Conservation (phyloP, 805 yeast genomes). For the Wickerhamomyces alni region DNA sequence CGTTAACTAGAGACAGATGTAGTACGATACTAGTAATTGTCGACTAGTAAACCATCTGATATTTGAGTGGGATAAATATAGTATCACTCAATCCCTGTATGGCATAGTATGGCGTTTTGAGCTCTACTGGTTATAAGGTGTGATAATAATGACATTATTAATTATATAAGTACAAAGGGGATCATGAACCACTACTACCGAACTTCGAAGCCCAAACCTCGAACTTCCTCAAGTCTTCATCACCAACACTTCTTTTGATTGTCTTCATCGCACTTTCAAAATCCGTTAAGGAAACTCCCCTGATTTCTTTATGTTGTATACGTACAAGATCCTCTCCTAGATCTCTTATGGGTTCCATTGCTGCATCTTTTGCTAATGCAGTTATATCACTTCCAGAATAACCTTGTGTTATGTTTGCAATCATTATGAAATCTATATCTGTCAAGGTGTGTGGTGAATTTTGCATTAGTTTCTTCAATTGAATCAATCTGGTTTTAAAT, state of each 20-base stretch:
- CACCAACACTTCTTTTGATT: constrained; percentile 84
- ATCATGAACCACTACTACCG: constrained; percentile 81
- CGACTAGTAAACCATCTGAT: too few species aligned
- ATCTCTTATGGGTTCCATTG: constrained; percentile 93
- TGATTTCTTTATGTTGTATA: constrained; percentile 66
- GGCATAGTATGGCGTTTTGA: too few species aligned
- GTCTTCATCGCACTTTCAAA: constrained; percentile 70
- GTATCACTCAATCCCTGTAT: too few species aligned
- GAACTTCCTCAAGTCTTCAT: constrained; percentile 69
- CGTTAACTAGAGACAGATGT: too few species aligned
- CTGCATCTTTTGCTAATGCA: constrained; percentile 94
- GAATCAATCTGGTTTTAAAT: constrained; percentile 69
- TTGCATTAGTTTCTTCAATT: constrained; percentile 60
- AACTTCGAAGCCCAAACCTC: constrained; percentile 84
- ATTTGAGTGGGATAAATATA: too few species aligned
- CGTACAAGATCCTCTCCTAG: constrained; percentile 78
- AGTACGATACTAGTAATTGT: too few species aligned
- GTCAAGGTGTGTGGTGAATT: constrained; percentile 64
- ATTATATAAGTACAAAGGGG: too few species aligned
- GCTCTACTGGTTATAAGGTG: background rate
- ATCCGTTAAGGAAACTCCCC: constrained; percentile 73
- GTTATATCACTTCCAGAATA: constrained; percentile 94
- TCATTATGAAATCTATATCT: constrained; percentile 53
- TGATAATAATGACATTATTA: too few species aligned
- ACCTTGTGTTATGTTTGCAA: constrained; percentile 69